Percentiles rank a stretch among this genome's conserved stretches.
Evolutionary conservation across 2,329 filamentous ascomycete species (phyloP).

Genomic region (Cercospora beticola): DNA sequence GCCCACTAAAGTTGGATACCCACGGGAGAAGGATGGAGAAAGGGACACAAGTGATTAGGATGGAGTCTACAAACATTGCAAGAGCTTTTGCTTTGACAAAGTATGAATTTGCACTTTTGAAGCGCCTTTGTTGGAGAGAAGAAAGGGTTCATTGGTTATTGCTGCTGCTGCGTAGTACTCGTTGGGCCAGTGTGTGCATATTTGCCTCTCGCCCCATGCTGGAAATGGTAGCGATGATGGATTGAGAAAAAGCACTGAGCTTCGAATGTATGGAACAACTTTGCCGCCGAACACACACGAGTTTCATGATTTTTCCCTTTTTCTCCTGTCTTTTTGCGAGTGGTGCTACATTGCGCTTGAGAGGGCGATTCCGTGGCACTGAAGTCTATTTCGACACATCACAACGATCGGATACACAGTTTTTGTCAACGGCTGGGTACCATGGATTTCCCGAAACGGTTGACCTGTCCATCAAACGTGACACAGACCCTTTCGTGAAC

Average conservation of each 20-base stretch:
- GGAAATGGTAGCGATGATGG: constrained; percentile 7
- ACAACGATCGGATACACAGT: neutral
- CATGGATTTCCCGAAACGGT: neutral
- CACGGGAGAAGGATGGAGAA: neutral
- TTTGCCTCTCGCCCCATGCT: constrained; percentile 2
- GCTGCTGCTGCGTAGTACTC: constrained; percentile 9
- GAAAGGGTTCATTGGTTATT: neutral
- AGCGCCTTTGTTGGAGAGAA: neutral
- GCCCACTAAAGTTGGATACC: constrained; percentile 14
- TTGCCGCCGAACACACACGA: neutral
- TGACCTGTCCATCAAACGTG: neutral
- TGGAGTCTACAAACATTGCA: constrained; percentile 6
- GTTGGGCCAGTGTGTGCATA: constrained; percentile 8
- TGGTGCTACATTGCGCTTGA: constrained; percentile 2
- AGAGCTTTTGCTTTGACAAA: constrained; percentile 11
- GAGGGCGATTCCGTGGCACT: constrained; percentile 1
- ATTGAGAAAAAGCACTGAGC: neutral
- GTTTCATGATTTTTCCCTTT: neutral
- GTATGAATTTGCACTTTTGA: constrained; percentile 8
- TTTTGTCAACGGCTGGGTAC: neutral
- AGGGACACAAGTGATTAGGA: neutral
- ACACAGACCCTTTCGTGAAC: neutral
- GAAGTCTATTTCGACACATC: constrained; percentile 1
- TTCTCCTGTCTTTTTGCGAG: neutral
- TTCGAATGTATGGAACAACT: neutral